Conservation (phyloP, 2,329 filamentous ascomycete species). For the Parascedosporium putredinis region DNA sequence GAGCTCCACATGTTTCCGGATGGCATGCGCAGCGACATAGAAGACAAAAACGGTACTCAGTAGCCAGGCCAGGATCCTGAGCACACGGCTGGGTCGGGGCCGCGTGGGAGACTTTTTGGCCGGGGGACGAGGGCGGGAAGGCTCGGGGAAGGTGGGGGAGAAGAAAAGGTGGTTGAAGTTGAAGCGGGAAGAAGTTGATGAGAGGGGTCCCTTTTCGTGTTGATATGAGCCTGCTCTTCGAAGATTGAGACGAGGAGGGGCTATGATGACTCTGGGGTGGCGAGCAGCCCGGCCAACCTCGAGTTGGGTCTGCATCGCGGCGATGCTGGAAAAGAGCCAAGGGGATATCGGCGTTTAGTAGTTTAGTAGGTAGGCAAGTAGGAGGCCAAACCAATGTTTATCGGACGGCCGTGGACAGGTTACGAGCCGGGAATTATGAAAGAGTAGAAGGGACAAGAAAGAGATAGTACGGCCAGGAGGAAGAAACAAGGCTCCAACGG, state of each 20-base stretch:
- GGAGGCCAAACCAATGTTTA: too few species aligned
- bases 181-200: conserved; percentile 52
- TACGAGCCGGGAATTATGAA: neutral
- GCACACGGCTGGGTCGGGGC: conserved; percentile 46
- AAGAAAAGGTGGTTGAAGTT: conserved; percentile 58
- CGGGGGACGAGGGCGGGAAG: conserved; percentile 58
- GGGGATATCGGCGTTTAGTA: neutral
- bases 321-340: neutral
- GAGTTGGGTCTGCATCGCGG: conserved; percentile 34
- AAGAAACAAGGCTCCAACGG: too few species aligned
- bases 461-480: too few species aligned
- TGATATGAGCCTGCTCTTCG: conserved; percentile 47
- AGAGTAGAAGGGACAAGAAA: neutral
- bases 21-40: conserved; percentile 31
- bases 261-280: conserved; percentile 39
- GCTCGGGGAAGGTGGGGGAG: conserved; percentile 60
- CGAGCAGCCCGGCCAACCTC: conserved; percentile 22
- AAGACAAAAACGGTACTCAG: conserved; percentile 37
- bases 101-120: conserved; percentile 50
- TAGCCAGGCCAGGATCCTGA: conserved; percentile 46
- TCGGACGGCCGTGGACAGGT: too few species aligned
- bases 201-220: conserved; percentile 42
- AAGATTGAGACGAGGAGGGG: conserved; percentile 47
- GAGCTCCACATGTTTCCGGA: conserved; percentile 28
- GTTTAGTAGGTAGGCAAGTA: too few species aligned